Base-by-base conservation (phyloP, 441 rosid genomes). In the Eugenia klotzschiana region DNA sequence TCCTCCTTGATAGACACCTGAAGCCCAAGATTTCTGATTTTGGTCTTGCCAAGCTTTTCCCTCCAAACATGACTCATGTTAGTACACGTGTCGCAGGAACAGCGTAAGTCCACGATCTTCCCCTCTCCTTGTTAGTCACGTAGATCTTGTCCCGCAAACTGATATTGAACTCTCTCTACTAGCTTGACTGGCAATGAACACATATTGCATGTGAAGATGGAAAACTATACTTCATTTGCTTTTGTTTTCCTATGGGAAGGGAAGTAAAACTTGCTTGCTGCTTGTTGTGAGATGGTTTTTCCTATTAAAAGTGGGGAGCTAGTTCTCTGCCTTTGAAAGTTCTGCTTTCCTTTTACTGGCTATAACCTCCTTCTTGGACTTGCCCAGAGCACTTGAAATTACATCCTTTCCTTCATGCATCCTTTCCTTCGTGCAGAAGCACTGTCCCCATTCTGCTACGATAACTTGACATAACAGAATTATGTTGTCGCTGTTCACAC, bases 31-130 rank as follows among this genome's bases (percentile, higher is more conserved):
- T 93, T 85, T 91, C 96, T 13, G 96, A 92, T 88, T 93, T 93
- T 81, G 96, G 96, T 82, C 93, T 93, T 26, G 95, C 96, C 11
- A 93, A 92, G 87, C 90, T 92, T 83, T 90, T 93, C 87, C 96
- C 96, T 3, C 50, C 87, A 74, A 85, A 92, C 82, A 22, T 85
- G 85, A 93, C 96, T 80, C 96, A 93, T 57, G 84, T 93, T 50
- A 92, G 95, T 40, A 92, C 96, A 29, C 91, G 93, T 10, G 95
- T 93, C 80, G 95, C 96, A 5, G 96, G 96, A 84, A 93, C 95
- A 13, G 87, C 79, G 95, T 93, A 83, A 91, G 95, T 88, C 81
- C 55, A 25, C 81, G 43, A 80, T 82, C 25, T 80, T 84, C 33
- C 23, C 12, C 77, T 72, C 50, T 49, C 46, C 84, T 82, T 80